Percentiles rank a stretch among this genome's conserved stretches.
Evolutionary conservation across 2,329 filamentous ascomycete genomes (phyloP).

Genomic region (Pyrenochaeta sp.): DNA sequence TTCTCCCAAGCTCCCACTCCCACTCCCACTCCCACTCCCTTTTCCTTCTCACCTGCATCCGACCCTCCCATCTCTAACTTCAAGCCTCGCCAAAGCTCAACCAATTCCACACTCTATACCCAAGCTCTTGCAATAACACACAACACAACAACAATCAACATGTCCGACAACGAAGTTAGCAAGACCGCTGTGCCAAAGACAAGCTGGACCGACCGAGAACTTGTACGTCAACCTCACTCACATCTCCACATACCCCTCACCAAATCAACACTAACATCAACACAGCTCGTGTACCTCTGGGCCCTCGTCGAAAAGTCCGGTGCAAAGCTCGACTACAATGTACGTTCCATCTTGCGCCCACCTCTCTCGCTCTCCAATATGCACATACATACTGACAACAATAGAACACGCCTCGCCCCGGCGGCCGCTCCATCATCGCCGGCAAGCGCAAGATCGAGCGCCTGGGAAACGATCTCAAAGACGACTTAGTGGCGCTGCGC

Average conservation of each 20-base stretch:
- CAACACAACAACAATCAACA: not conserved
- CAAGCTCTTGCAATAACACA: not conserved
- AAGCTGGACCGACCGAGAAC: constrained; percentile 27
- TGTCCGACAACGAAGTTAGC: constrained; percentile 12
- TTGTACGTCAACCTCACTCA: constrained; percentile 10
- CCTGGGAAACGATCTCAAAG: constrained; percentile 25
- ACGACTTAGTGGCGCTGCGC: constrained; percentile 25
- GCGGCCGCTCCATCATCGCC: constrained; percentile 22
- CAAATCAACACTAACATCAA: not conserved
- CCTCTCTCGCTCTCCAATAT: not conserved
- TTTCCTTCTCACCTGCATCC: not conserved
- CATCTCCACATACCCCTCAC: not conserved
- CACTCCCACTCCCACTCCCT: not conserved
- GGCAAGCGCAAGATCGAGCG: constrained; percentile 30
- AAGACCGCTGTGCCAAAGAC: not conserved
- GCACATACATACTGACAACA: not conserved
- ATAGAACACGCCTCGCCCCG: constrained; percentile 30
- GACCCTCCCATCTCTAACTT: not conserved
- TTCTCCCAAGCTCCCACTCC: not conserved
- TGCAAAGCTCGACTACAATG: constrained; percentile 25
- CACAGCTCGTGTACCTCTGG: constrained; percentile 24
- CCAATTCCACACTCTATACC: not conserved
- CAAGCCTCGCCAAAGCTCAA: not conserved
- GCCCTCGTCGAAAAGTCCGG: constrained; percentile 20
- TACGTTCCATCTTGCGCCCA: constrained; percentile 1